These are phyloP conservation scores for Thalassiosira profunda DNA, from an alignment of 108 stramenopile species.

Conservation along the genomic window DNA sequence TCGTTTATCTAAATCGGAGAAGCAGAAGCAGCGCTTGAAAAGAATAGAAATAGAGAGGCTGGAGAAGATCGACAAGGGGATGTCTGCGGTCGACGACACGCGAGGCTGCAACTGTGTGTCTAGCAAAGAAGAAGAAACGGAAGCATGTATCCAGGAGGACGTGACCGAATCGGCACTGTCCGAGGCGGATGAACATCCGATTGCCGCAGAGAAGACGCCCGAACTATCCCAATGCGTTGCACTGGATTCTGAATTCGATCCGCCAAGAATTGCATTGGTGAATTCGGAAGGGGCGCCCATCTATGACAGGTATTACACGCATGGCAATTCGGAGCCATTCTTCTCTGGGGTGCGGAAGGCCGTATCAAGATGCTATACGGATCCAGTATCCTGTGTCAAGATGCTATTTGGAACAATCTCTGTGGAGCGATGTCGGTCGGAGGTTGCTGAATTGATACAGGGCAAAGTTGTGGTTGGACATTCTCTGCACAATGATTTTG, in stretches of 20 bases:
- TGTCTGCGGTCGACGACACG: too few relatives aligned
- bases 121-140: too few relatives aligned
- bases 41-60: too few relatives aligned
- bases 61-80: too few relatives aligned
- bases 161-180: too few relatives aligned
- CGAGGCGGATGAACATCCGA: too few relatives aligned
- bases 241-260: constrained; percentile 95
- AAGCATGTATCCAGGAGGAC: too few relatives aligned
- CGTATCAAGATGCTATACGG: constrained; percentile 70
- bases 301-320: constrained; percentile 76
- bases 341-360: constrained; percentile 92
- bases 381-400: constrained; percentile 34
- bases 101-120: too few relatives aligned
- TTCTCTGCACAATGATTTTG: constrained; percentile 85
- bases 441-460: constrained; percentile 64
- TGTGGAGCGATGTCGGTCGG: constrained; percentile 65
- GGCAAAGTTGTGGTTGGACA: constrained; percentile 96
- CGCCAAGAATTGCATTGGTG: constrained; percentile 76
- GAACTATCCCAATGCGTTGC: constrained; percentile 63
- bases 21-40: too few relatives aligned
- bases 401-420: constrained; percentile 54
- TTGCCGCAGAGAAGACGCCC: too few relatives aligned
- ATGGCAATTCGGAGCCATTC: too few relatives aligned
- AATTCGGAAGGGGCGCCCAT: constrained; percentile 80
- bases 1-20: too few relatives aligned